Evolutionary conservation across 2,329 filamentous ascomycete genomes (phyloP).

Genomic region (Knoxdaviesia capensis): DNA sequence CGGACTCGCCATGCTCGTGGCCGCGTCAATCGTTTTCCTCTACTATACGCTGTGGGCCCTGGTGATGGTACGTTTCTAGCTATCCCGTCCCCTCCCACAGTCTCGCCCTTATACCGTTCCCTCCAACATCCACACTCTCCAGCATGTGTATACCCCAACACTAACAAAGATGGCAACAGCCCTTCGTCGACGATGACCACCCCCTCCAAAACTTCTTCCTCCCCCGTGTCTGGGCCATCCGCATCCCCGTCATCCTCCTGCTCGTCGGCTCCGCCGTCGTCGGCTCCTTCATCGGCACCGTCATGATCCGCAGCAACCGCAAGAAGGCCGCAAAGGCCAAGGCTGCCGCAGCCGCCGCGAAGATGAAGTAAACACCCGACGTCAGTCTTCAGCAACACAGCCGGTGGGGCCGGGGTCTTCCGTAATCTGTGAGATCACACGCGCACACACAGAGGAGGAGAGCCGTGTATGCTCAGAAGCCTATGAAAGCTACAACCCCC

Average conservation of each 20-base stretch:
- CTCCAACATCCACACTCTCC: constrained; percentile 2
- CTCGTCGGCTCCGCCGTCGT: constrained; percentile 84
- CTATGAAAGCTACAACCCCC: too few relatives aligned
- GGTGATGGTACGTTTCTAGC: constrained; percentile 52
- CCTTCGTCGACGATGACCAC: constrained; percentile 91
- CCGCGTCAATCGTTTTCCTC: constrained; percentile 40
- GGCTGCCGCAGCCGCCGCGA: constrained; percentile 36
- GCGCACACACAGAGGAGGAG: too few relatives aligned
- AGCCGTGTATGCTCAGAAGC: too few relatives aligned
- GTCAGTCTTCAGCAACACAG: too few relatives aligned
- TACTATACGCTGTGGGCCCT: constrained; percentile 99
- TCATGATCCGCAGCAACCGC: constrained; percentile 97
- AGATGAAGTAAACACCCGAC: constrained; percentile 45
- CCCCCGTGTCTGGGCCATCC: constrained; percentile 94
- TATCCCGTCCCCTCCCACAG: constrained; percentile 3
- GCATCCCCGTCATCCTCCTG: constrained; percentile 91
- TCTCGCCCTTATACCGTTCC: constrained; percentile 1
- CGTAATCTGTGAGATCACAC: too few relatives aligned
- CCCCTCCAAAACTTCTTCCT: constrained; percentile 89
- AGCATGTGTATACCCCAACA: background rate
- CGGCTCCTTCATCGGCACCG: constrained; percentile 83
- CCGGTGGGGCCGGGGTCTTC: too few relatives aligned
- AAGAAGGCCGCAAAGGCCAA: constrained; percentile 94
- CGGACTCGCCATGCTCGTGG: constrained; percentile 48
- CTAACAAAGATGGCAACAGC: constrained; percentile 29